Base-by-base conservation (phyloP, 306 rosid species). In the Heteromeles arbutifolia region DNA sequence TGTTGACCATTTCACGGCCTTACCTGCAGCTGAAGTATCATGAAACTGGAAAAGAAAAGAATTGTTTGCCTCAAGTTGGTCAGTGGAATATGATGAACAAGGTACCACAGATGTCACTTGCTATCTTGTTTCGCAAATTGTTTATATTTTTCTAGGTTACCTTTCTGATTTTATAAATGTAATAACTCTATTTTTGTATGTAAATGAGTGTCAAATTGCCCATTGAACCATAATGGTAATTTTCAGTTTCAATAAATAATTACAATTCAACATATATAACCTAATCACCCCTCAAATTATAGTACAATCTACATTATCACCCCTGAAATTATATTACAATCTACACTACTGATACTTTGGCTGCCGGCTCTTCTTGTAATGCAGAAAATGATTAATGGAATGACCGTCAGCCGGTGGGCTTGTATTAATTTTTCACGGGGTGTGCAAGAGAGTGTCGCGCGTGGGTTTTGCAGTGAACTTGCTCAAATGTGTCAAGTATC, bases 1-100 rank as follows among this genome's bases (percentile, higher is more conserved):
- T 28, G 34, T 28, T 62, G 66, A 83, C 68, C 72, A 39, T 67
- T 62, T 77, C 61, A 65, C 53, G 45, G 48, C 59, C 58, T 79
- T 72, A 65, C 37, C 39, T 44, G 86, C 97, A 94, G 98, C 88
- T 94, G 73, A 94, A 94, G 75, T 94, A 94, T 84, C 96, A 94
- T 58, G 98, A 94, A 43, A 89, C 90, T 66, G 98, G 98, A 19
- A 94, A 92, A 83, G 98, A 92, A 79, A 94, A 94, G 87, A 89
- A 92, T 82, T 94, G 98, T 80, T 86, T 94, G 77, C 98, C 98
- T 48, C 98, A 94, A 85, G 96, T 94, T 79, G 98, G 98, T 76
- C 98, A 94, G 84, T 94, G 98, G 98, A 94, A 94, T 81, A 94
- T 94, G 98, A 88, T 90, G 96, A 94, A 94, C 92, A 94, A 94